Evolutionary conservation across 192 early-diverging fungal species (phyloP).

Genomic region (Entomortierella lignicola): DNA sequence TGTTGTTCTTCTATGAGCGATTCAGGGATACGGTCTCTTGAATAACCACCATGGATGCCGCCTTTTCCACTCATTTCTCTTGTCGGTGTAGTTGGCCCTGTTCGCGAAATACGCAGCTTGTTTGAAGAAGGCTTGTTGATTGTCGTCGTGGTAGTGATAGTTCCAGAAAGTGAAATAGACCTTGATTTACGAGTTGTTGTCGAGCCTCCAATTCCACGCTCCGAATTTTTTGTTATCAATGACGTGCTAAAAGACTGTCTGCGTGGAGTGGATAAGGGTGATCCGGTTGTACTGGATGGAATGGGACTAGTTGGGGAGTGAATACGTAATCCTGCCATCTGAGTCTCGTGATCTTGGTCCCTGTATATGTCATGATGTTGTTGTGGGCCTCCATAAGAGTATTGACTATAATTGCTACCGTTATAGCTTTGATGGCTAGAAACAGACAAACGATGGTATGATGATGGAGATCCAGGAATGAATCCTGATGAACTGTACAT

Average conservation of each 20-base stretch:
- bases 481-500: slow-evolving; percentile 49
- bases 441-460: slow-evolving; percentile 12
- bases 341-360: slow-evolving; percentile 51
- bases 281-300: slow-evolving; percentile 13
- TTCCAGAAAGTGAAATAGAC: slow-evolving; percentile 42
- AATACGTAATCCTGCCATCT: slow-evolving; percentile 44
- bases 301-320: slow-evolving; percentile 44
- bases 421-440: slow-evolving; percentile 12
- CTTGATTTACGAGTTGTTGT: slow-evolving; percentile 44
- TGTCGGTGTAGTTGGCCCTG: slow-evolving; percentile 26
- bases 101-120: slow-evolving; percentile 27
- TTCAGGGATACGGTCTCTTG: slow-evolving; percentile 43
- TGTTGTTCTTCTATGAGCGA: slow-evolving; percentile 40
- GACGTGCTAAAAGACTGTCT: slow-evolving; percentile 49
- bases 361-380: slow-evolving; percentile 21
- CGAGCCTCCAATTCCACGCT: slow-evolving; percentile 20
- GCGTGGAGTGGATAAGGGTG: slow-evolving; percentile 20
- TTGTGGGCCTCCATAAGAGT: slow-evolving; percentile 14
- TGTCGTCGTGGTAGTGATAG: slow-evolving; percentile 25
- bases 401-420: slow-evolving; percentile 19
- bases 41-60: slow-evolving; percentile 1
- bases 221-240: slow-evolving; percentile 21
- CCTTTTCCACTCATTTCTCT: slow-evolving; percentile 13
- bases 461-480: slow-evolving; percentile 12
- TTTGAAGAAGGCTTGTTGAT: slow-evolving; percentile 35